Evolutionary conservation across 106 monocot species (phyloP).

Genomic region (Dendrobium chrysotoxum): DNA sequence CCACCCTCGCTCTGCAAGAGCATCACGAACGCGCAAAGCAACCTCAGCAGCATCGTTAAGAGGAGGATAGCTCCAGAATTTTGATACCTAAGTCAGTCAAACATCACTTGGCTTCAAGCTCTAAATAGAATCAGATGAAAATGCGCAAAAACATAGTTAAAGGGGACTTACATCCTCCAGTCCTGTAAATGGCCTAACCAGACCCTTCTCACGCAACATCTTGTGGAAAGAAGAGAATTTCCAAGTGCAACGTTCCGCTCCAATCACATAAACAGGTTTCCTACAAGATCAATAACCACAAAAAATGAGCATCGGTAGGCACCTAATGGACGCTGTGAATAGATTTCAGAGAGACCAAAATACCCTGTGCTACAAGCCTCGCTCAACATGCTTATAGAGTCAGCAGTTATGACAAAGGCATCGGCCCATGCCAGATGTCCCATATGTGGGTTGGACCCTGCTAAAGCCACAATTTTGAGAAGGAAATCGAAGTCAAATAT

Average conservation of each 20-base stretch:
- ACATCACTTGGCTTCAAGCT: background rate
- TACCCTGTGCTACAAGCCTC: constrained; percentile 99
- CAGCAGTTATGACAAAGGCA: constrained; percentile 94
- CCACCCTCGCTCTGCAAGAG: constrained; percentile 86
- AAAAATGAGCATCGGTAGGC: background rate
- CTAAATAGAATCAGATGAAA: too few species aligned
- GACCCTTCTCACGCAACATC: constrained; percentile 51
- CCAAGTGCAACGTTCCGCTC: constrained; percentile 89
- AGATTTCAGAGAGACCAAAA: background rate
- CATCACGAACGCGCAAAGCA: constrained; percentile 58
- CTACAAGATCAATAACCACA: constrained; percentile 20
- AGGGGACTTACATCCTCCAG: constrained; percentile 75
- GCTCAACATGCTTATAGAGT: constrained; percentile 93
- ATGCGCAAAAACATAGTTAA: background rate
- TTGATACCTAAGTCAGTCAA: constrained; percentile 50
- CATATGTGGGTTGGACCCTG: constrained; percentile 93
- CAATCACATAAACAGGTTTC: constrained; percentile 95
- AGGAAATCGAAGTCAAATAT: background rate
- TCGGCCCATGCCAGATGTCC: constrained; percentile 99
- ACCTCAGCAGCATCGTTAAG: constrained; percentile 74
- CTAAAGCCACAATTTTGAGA: constrained; percentile 2
- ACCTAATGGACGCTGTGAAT: background rate
- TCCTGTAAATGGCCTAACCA: constrained; percentile 80
- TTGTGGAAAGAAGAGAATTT: constrained; percentile 95
- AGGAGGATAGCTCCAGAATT: constrained; percentile 95